A percentile compares a stretch with the other conserved stretches of the same genome.
phyloP scores from a whole-genome alignment of 306 rosid genomes.

The Acacia acuminata region DNA sequence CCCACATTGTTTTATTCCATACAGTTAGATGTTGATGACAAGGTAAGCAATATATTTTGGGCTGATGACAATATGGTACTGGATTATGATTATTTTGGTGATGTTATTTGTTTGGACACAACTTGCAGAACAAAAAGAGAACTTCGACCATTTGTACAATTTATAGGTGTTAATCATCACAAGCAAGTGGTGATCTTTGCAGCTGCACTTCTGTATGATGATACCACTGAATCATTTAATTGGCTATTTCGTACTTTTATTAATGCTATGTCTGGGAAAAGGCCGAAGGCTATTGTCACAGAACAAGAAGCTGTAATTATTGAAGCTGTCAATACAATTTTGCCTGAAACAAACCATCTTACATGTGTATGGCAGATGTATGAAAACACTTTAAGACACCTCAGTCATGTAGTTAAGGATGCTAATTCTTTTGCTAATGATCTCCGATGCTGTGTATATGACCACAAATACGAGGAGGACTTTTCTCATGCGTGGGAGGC shows the following conservation, averaged over 20 bases:
- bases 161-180: constrained; percentile 65
- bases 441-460: constrained; percentile 56
- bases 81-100: constrained; percentile 62
- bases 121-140: constrained; percentile 45
- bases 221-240: constrained; percentile 53
- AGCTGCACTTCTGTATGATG: constrained; percentile 58
- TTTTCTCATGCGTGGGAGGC: constrained; percentile 56
- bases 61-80: constrained; percentile 64
- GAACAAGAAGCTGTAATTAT: constrained; percentile 63
- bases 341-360: constrained; percentile 49
- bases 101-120: constrained; percentile 62
- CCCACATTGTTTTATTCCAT: constrained; percentile 52
- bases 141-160: constrained; percentile 59
- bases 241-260: constrained; percentile 58
- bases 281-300: constrained; percentile 59
- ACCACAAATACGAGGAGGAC: constrained; percentile 54
- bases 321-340: constrained; percentile 54
- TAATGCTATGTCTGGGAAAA: constrained; percentile 57
- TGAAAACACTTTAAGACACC: constrained; percentile 58
- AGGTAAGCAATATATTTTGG: constrained; percentile 65
- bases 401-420: constrained; percentile 49
- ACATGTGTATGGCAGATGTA: constrained; percentile 65
- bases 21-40: constrained; percentile 69
- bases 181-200: constrained; percentile 56
- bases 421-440: constrained; percentile 50